phyloP scores from a whole-genome alignment of 2,329 filamentous ascomycete genomes.

The Fusarium liriodendri region DNA sequence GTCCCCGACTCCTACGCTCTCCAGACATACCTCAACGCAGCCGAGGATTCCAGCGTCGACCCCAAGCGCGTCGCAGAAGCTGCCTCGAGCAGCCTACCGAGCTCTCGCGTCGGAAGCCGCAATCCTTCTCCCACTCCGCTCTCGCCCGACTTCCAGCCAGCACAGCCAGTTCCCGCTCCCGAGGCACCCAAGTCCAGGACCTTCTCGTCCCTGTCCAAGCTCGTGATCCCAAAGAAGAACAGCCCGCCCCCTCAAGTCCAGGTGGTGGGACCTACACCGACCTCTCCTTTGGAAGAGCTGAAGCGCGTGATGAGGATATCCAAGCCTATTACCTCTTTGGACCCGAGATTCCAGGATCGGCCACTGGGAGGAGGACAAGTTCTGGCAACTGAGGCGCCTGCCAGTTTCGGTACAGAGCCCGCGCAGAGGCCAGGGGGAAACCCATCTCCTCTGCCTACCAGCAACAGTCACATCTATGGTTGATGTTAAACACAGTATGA shows the following conservation, averaged over 20 bases:
- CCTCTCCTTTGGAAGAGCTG: slow-evolving; percentile 25
- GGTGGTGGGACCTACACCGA: slow-evolving; percentile 45
- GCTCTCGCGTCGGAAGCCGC: slow-evolving; percentile 9
- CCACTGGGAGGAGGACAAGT: slow-evolving; percentile 18
- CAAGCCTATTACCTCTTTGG: slow-evolving; percentile 25
- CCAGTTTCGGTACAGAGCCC: slow-evolving; percentile 4
- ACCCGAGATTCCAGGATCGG: slow-evolving; percentile 21
- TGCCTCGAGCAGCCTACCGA: not conserved
- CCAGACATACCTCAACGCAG: slow-evolving; percentile 49
- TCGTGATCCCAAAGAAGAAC: slow-evolving; percentile 56
- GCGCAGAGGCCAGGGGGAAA: slow-evolving; percentile 13
- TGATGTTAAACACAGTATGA: slow-evolving; percentile 4
- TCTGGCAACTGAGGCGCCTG: not conserved
- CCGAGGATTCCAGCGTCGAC: slow-evolving; percentile 23
- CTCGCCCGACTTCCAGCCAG: not conserved
- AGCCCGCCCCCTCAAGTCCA: slow-evolving; percentile 53
- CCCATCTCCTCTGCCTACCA: slow-evolving; percentile 22
- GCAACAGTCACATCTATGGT: slow-evolving; percentile 31
- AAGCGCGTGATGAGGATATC: slow-evolving; percentile 20
- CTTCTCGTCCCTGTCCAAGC: slow-evolving; percentile 52
- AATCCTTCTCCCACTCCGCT: slow-evolving; percentile 21
- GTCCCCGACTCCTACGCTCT: slow-evolving; percentile 49
- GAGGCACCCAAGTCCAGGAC: slow-evolving; percentile 41
- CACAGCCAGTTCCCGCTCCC: slow-evolving; percentile 43
- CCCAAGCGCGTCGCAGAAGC: not conserved